Conservation (phyloP, 2,329 filamentous ascomycete genomes). For the Claviceps digitariae region DNA sequence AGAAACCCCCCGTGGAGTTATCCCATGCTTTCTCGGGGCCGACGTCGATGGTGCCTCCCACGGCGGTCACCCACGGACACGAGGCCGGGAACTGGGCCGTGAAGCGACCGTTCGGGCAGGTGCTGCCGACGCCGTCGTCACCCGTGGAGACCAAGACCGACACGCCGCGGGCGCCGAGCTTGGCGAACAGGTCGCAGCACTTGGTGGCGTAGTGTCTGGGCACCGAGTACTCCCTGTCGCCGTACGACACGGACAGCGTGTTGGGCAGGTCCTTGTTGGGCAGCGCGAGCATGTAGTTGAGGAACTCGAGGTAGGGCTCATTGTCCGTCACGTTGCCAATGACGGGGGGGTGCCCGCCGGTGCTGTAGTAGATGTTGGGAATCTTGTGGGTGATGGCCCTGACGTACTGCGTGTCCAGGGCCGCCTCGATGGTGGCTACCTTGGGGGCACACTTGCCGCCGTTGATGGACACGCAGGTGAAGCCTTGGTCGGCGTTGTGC, state of each 20-base stretch:
- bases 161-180: conserved; percentile 50
- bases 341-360: not conserved
- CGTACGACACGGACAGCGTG: conserved; percentile 48
- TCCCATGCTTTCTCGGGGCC: conserved; percentile 1
- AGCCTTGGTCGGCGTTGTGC: conserved; percentile 2
- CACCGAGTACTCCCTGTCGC: conserved; percentile 47
- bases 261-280: conserved; percentile 32
- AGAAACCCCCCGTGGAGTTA: conserved; percentile 3
- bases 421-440: not conserved
- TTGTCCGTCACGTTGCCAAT: conserved; percentile 23
- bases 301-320: conserved; percentile 55
- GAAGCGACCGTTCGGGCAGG: conserved; percentile 21
- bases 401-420: conserved; percentile 3
- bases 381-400: conserved; percentile 1
- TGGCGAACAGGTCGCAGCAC: conserved; percentile 47
- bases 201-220: conserved; percentile 42
- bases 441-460: not conserved
- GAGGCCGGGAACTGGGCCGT: conserved; percentile 14
- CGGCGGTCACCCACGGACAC: conserved; percentile 34
- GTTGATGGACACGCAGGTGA: conserved; percentile 5
- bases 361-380: conserved; percentile 5
- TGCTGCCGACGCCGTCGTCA: conserved; percentile 21
- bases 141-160: conserved; percentile 49
- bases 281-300: conserved; percentile 43
- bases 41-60: conserved; percentile 2